These are phyloP conservation scores for Sapria himalayana DNA, from an alignment of 345 rosid species.

Conservation along the genomic window DNA sequence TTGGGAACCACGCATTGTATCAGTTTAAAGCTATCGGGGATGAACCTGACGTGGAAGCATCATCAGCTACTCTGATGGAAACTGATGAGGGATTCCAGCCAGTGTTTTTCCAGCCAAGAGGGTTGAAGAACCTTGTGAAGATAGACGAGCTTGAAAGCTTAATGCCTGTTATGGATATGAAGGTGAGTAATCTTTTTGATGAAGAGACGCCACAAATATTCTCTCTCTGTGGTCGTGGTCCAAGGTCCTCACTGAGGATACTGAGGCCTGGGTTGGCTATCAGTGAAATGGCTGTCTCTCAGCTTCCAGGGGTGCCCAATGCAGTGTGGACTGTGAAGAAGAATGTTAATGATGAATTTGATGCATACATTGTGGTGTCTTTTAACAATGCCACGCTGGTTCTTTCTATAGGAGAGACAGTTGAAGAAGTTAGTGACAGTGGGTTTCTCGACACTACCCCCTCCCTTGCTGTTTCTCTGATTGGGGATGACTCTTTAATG, in stretches of 20 bases:
- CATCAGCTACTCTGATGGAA: constrained; percentile 77
- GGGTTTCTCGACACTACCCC: constrained; percentile 97
- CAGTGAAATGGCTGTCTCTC: constrained; percentile 95
- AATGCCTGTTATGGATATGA: constrained; percentile 99
- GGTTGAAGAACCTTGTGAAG: constrained; percentile 77
- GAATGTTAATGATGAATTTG: constrained; percentile 73
- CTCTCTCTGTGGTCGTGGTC: constrained; percentile 86
- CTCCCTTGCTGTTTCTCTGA: constrained; percentile 74
- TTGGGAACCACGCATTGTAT: constrained; percentile 88
- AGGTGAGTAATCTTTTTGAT: constrained; percentile 70
- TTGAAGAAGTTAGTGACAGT: constrained; percentile 92
- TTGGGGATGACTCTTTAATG: constrained; percentile 93
- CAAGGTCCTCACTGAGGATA: constrained; percentile 84
- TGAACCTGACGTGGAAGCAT: constrained; percentile 81
- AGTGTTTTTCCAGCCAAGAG: constrained; percentile 80
- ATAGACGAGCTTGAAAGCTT: constrained; percentile 90
- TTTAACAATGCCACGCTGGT: constrained; percentile 90
- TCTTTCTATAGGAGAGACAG: constrained; percentile 95
- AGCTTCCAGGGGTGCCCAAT: constrained; percentile 98
- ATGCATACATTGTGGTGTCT: constrained; percentile 93
- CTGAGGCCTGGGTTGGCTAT: constrained; percentile 88
- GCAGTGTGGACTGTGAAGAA: constrained; percentile 99
- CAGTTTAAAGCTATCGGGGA: constrained; percentile 88
- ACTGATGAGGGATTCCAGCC: constrained; percentile 96
- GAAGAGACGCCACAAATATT: constrained; percentile 94